phyloP scores from a whole-genome alignment of 371 early-diverging fungal species.

The Synchytrium microbalum region DNA sequence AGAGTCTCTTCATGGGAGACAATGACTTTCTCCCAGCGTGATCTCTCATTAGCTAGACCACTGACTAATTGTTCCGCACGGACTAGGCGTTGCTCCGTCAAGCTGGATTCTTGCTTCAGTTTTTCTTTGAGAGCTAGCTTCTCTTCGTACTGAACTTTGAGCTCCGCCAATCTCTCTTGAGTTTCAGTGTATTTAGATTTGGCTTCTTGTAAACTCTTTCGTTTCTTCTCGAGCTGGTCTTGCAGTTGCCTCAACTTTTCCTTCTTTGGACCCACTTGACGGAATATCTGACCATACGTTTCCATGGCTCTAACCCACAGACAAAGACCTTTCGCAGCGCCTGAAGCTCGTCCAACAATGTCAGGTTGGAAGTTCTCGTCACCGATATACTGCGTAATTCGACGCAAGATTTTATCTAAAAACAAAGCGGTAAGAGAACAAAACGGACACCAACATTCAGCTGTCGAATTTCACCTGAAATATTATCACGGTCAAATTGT shows the following conservation, averaged over 20 bases:
- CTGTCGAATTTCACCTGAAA: too few species aligned
- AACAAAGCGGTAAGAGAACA: too few species aligned
- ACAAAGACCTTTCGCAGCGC: conserved; percentile 48
- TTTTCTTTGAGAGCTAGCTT: conserved; percentile 44
- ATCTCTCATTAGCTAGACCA: conserved; percentile 43
- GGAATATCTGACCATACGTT: conserved; percentile 45
- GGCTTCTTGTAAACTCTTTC: conserved; percentile 40
- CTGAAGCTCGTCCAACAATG: conserved; percentile 46
- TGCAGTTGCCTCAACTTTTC: conserved; percentile 45
- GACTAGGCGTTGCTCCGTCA: conserved; percentile 40
- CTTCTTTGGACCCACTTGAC: conserved; percentile 49
- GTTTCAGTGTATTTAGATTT: conserved; percentile 46
- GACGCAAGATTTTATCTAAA: conserved; percentile 42
- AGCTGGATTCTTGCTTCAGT: conserved; percentile 40
- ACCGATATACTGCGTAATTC: conserved; percentile 43
- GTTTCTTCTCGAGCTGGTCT: conserved; percentile 49
- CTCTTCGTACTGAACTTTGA: conserved; percentile 48
- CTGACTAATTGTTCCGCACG: conserved; percentile 49
- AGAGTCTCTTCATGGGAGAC: conserved; percentile 40
- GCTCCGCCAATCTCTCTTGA: conserved; percentile 42
- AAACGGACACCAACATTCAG: too few species aligned
- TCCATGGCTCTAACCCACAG: conserved; percentile 56
- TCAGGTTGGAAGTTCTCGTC: conserved; percentile 52
- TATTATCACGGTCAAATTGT: conserved; percentile 50
- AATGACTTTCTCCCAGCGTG: conserved; percentile 47